Evolutionary conservation across 2,329 filamentous ascomycete species (phyloP).

Genomic region (Ophiocordyceps camponoti-saundersi): DNA sequence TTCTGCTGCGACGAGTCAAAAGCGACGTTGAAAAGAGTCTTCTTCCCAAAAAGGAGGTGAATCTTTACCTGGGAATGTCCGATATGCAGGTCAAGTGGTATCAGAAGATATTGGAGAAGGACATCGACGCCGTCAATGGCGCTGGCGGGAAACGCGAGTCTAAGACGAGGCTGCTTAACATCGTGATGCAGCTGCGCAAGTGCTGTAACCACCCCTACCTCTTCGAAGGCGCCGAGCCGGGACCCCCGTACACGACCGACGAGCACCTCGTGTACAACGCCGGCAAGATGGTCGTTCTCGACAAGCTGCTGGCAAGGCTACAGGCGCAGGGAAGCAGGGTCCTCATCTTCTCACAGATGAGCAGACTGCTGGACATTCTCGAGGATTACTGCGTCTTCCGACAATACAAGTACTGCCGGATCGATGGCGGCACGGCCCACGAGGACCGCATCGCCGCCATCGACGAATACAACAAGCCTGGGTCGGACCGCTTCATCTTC

Average conservation of each 20-base stretch:
- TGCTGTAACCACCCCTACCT: conserved; percentile 98
- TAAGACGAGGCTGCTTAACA: conserved; percentile 91
- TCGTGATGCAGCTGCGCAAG: conserved; percentile 98
- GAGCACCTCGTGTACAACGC: conserved; percentile 88
- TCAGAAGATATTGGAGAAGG: conserved; percentile 95
- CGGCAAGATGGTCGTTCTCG: conserved; percentile 93
- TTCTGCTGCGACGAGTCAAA: conserved; percentile 90
- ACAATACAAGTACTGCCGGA: conserved; percentile 89
- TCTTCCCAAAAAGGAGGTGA: conserved; percentile 92
- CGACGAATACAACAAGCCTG: conserved; percentile 94
- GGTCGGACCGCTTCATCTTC: conserved; percentile 92
- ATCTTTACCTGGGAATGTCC: conserved; percentile 94
- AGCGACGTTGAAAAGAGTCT: conserved; percentile 96
- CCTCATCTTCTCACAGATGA: conserved; percentile 99
- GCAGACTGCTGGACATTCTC: conserved; percentile 84
- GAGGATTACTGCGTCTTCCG: conserved; percentile 98
- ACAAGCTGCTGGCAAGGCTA: conserved; percentile 75
- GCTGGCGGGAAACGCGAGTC: conserved; percentile 93
- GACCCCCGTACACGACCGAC: conserved; percentile 93
- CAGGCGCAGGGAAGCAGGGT: conserved; percentile 79
- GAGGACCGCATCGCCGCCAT: conserved; percentile 96
- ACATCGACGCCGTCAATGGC: conserved; percentile 96
- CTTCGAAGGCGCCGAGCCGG: conserved; percentile 92
- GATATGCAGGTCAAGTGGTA: conserved; percentile 99
- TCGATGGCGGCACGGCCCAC: conserved; percentile 90